These are phyloP conservation scores for Lactarius vividus DNA, from an alignment of 768 basidiomycete genomes.

Conservation along the genomic window DNA sequence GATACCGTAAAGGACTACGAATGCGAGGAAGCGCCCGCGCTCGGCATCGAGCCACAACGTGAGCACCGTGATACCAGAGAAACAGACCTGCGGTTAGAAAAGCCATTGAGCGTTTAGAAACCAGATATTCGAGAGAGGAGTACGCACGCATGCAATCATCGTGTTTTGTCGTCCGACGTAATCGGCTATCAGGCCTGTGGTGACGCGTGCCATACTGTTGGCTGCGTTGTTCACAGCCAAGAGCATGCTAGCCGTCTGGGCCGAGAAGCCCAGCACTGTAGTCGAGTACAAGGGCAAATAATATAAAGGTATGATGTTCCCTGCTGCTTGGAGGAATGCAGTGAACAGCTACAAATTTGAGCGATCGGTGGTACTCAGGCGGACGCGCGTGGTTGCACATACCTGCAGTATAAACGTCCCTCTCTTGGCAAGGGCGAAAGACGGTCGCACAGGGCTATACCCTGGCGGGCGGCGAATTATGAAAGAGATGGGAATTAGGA, in stretches of 20 bases:
- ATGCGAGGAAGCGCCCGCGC: constrained; percentile 40
- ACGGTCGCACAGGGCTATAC: constrained; percentile 32
- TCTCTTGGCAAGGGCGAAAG: constrained; percentile 39
- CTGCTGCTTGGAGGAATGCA: constrained; percentile 44
- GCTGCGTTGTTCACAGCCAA: constrained; percentile 44
- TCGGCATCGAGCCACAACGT: constrained; percentile 43
- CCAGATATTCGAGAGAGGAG: background rate
- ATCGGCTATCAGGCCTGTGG: constrained; percentile 44
- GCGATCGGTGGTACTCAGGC: background rate
- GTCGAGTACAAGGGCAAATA: constrained; percentile 44
- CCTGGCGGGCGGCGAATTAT: constrained; percentile 35
- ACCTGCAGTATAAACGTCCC: constrained; percentile 46
- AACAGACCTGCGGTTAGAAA: constrained; percentile 34
- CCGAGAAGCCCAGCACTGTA: constrained; percentile 40
- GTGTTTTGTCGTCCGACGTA: constrained; percentile 46
- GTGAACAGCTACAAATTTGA: constrained; percentile 36
- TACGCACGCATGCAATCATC: constrained; percentile 39
- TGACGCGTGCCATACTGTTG: constrained; percentile 42
- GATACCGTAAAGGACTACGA: constrained; percentile 43
- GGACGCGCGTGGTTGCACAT: background rate
- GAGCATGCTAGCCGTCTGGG: constrained; percentile 38
- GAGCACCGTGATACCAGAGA: constrained; percentile 41
- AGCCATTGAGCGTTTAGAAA: background rate
- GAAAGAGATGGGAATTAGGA: constrained; percentile 39
- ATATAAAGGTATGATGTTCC: constrained; percentile 45